These are phyloP conservation scores for Porogramme epimiltina DNA, from an alignment of 1,284 basidiomycete genomes.

Conservation along the genomic window DNA sequence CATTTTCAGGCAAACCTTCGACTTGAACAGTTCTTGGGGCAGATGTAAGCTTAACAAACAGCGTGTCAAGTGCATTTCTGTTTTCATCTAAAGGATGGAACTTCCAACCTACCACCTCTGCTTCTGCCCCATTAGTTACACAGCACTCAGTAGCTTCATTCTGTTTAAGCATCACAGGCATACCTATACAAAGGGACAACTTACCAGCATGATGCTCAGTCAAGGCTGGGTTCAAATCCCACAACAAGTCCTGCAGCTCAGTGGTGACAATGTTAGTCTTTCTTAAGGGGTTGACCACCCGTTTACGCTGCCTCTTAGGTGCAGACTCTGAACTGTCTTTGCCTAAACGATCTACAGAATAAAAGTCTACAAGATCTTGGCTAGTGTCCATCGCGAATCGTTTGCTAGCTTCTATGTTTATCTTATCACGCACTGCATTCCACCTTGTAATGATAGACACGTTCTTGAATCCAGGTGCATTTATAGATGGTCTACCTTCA, in stretches of 20 bases:
- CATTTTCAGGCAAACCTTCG: conserved; percentile 37
- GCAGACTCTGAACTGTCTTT: not conserved
- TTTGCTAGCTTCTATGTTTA: conserved; percentile 30
- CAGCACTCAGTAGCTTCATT: not conserved
- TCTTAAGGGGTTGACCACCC: conserved; percentile 1
- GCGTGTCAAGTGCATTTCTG: conserved; percentile 35
- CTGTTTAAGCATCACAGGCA: conserved; percentile 37
- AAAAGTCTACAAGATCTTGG: conserved; percentile 30
- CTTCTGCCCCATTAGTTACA: conserved; percentile 1
- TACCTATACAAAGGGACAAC: conserved; percentile 37
- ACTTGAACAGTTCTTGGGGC: conserved; percentile 33
- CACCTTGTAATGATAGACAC: conserved; percentile 35
- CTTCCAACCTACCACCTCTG: not conserved
- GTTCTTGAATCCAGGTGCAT: conserved; percentile 25
- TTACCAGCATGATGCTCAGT: conserved; percentile 30
- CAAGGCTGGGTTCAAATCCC: conserved; percentile 25
- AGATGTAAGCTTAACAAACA: conserved; percentile 39
- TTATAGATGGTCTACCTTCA: conserved; percentile 12
- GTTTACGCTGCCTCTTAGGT: not conserved
- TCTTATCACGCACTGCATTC: conserved; percentile 35
- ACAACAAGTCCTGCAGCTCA: conserved; percentile 28
- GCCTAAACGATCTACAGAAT: conserved; percentile 29
- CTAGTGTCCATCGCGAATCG: conserved; percentile 34
- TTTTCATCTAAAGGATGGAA: conserved; percentile 38
- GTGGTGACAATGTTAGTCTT: conserved; percentile 8